These are phyloP conservation scores for Lentinus polychrous DNA, from an alignment of 1,284 basidiomycete species.

Conservation along the genomic window DNA sequence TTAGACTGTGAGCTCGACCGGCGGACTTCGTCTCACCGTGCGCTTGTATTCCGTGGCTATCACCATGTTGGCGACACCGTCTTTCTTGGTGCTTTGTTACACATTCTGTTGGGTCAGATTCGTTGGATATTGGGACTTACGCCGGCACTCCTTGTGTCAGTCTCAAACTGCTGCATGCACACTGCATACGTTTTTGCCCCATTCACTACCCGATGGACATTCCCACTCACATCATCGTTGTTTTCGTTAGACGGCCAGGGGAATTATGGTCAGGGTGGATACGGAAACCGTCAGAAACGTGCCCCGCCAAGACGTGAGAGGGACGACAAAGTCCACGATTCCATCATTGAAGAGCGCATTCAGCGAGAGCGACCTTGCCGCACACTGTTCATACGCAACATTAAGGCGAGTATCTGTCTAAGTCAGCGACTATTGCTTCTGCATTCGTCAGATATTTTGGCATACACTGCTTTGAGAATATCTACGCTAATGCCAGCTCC, in stretches of 20 bases:
- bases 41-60: neutral
- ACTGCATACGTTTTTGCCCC: no score
- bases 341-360: conserved; percentile 84
- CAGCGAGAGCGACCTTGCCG: conserved; percentile 90
- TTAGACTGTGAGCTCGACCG: conserved; percentile 26
- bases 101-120: neutral
- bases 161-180: no score
- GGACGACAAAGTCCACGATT: conserved; percentile 80
- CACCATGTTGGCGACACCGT: neutral
- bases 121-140: neutral
- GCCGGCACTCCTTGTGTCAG: neutral
- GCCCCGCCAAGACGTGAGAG: conserved; percentile 49
- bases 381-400: conserved; percentile 94
- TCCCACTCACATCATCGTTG: conserved; percentile 51
- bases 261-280: conserved; percentile 42
- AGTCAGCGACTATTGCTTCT: neutral
- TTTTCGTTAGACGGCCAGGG: conserved; percentile 50
- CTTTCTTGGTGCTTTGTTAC: neutral
- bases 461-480: neutral
- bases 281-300: conserved; percentile 40
- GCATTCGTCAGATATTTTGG: neutral
- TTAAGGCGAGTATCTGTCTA: conserved; percentile 68
- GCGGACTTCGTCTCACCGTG: conserved; percentile 6
- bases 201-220: neutral
- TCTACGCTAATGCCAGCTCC: neutral